Base-by-base conservation (phyloP, 495 filamentous ascomycete species). In the Cryomyces minteri region DNA sequence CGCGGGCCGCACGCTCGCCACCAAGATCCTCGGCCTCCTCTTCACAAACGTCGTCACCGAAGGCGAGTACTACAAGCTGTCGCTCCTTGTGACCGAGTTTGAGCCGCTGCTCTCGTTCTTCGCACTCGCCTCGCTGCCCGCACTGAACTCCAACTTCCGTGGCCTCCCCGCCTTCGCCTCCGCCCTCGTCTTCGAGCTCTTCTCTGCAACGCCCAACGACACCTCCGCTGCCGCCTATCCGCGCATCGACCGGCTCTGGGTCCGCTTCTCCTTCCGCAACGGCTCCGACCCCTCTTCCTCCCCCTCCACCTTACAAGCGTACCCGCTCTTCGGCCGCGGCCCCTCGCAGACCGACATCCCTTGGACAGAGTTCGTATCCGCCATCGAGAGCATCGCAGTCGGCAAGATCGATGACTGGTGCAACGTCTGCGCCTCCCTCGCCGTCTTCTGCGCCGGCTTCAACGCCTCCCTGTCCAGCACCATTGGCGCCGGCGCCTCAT, bases 211-310 rank as follows among this genome's bases (percentile, higher is more conserved):
- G 47, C 55, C 48, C 11, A 41, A 28, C 50, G 30, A 45, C 38
- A 14, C 42, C 11, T 8, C 42, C 10, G 43, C 41, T 25, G 32
- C 39, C 31, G 49, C 48, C 54, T 82, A 71, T 44, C 80, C 80
- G 0, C 53, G 51, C 37, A 46, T 59, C 10, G 61, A 70, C 28
- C 67, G 82, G 36, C 69, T 90, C 42, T 74, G 64, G 50, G 76
- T 93, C n/a, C 77, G 83, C 36, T 86, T 88, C 63, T 65, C 79
- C 18, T 75, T 87, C 61, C 71, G 74, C 47, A 93, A 93, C 57
- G 81, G 80, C 41, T 48, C 54, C 6, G 58, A 63, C 12, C 53
- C 55, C 9, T 55, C 53, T 10, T 55, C 63, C 5, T 67, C 77
- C 12, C 53, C 55, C 9, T 55, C 53, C n/a, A 55, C 63, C 5